Percentiles rank a stretch among this genome's conserved stretches.
Conservation (phyloP, 495 filamentous ascomycete genomes). For the Pseudotulostoma volvatum region DNA sequence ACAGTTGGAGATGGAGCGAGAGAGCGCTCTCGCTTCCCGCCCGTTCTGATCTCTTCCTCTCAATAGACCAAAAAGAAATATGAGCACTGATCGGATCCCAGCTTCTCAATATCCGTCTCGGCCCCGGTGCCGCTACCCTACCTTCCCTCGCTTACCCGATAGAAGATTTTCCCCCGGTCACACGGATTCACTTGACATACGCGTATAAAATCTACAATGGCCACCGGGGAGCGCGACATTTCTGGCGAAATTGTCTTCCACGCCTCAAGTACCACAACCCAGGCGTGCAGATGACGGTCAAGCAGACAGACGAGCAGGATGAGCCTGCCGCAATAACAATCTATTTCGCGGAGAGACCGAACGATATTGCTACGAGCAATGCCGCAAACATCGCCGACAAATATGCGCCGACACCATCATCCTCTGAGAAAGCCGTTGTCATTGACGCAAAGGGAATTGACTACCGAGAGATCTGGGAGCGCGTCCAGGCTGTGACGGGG, state of each 20-base stretch:
- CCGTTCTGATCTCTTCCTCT: too few species aligned
- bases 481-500: constrained; percentile 51
- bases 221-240: constrained; percentile 73
- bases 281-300: constrained; percentile 61
- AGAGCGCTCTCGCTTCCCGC: too few species aligned
- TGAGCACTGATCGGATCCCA: too few species aligned
- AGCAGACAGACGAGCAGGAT: constrained; percentile 39
- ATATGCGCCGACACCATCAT: constrained; percentile 19
- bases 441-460: constrained; percentile 21
- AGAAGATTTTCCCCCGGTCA: constrained; percentile 44
- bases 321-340: constrained; percentile 55
- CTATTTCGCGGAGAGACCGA: constrained; percentile 38
- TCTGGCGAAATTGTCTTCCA: constrained; percentile 71
- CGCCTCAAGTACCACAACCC: constrained; percentile 93
- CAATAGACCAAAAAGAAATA: too few species aligned
- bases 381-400: constrained; percentile 15
- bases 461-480: constrained; percentile 44
- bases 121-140: constrained; percentile 67
- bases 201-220: constrained; percentile 36
- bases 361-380: constrained; percentile 12
- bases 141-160: constrained; percentile 32
- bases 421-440: constrained; percentile 19
- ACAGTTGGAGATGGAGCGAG: too few species aligned
- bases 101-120: constrained; percentile 55
- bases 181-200: constrained; percentile 72